These are phyloP conservation scores for Juncus inflexus DNA, from an alignment of 176 grass and related monocot species.

Conservation along the genomic window DNA sequence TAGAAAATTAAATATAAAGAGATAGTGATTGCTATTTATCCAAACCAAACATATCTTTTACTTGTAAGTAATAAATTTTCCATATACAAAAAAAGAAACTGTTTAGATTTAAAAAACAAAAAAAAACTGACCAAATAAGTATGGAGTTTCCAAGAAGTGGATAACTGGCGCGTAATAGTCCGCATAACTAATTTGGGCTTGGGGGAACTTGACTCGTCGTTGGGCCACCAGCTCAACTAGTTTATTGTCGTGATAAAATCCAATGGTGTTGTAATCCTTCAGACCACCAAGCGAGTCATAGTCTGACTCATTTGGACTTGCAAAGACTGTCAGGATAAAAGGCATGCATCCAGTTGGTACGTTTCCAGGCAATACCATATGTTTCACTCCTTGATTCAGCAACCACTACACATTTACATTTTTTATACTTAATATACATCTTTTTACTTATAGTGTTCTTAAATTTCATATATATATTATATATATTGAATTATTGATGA, in stretches of 20 bases:
- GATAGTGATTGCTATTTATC: too few relatives aligned
- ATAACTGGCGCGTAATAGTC: slow-evolving; percentile 28
- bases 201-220: slow-evolving; percentile 6
- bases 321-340: slow-evolving; percentile 28
- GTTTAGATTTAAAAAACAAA: not conserved
- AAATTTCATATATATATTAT: not conserved
- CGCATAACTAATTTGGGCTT: slow-evolving; percentile 18
- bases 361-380: slow-evolving; percentile 38
- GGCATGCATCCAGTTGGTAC: slow-evolving; percentile 41
- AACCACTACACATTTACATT: slow-evolving; percentile 26
- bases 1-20: too few relatives aligned
- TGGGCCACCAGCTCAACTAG: not conserved
- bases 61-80: not conserved
- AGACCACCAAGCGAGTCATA: slow-evolving; percentile 45
- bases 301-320: slow-evolving; percentile 13
- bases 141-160: slow-evolving; percentile 13
- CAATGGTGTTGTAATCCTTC: slow-evolving; percentile 27
- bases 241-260: slow-evolving; percentile 28
- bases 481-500: too few relatives aligned
- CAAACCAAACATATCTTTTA: not conserved
- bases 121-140: slow-evolving; percentile 21
- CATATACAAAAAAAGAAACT: not conserved
- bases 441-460: not conserved
- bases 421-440: not conserved
- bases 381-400: slow-evolving; percentile 36